Percentiles rank a stretch among this genome's conserved stretches.
phyloP scores from a whole-genome alignment of 148 eudicot species.

The Fagopyrum esculentum region DNA sequence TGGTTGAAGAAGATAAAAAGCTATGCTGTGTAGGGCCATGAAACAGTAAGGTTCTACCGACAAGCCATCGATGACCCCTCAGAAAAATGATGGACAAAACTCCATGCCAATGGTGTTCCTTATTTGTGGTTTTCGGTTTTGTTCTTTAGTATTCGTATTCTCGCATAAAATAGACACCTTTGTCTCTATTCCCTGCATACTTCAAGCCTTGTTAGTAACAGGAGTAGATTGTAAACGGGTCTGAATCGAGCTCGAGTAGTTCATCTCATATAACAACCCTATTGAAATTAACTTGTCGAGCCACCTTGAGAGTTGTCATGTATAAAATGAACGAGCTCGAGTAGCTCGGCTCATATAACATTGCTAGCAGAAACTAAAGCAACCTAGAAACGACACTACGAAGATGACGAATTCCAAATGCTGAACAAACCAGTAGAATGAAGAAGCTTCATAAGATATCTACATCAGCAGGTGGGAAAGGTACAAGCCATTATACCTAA shows the following conservation, averaged over 20 bases:
- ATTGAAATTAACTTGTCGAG: no score
- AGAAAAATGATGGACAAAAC: background rate
- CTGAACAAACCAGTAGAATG: background rate
- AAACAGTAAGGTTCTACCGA: conserved; percentile 6
- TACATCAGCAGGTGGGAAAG: background rate
- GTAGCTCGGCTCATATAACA: no score
- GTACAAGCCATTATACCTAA: background rate
- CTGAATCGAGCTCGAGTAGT: no score
- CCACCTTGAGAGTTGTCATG: no score
- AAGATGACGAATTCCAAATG: background rate
- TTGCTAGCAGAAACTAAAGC: background rate
- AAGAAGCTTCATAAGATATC: background rate
- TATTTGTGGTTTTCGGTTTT: background rate
- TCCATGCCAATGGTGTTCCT: background rate
- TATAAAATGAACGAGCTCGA: no score
- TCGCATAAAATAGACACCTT: conserved; percentile 3
- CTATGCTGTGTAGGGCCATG: background rate
- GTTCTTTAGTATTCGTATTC: background rate
- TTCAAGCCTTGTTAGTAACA: no score
- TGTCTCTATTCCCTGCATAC: background rate
- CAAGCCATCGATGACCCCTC: background rate
- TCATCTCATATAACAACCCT: no score
- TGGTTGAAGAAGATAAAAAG: conserved; percentile 8
- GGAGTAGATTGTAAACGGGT: no score
- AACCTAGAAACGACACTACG: background rate